Percentiles rank a stretch among this genome's conserved stretches.
Conservation (phyloP, 2,329 filamentous ascomycete species). For the Ambrosiella cleistominuta region DNA sequence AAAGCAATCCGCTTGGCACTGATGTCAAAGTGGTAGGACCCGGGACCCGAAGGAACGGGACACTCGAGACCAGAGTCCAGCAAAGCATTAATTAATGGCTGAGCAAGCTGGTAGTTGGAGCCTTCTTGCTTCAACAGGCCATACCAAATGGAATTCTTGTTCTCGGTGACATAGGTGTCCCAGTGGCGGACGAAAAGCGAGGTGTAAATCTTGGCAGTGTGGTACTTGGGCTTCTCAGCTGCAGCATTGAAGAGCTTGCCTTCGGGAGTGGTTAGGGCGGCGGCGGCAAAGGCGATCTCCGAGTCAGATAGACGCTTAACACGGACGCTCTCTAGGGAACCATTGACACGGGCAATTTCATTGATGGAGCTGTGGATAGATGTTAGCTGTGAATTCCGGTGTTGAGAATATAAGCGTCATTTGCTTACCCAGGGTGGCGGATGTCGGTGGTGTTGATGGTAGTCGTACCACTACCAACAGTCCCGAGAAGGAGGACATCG, state of each 20-base stretch:
- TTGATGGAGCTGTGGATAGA: conserved; percentile 1
- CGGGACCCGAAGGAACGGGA: conserved; percentile 64
- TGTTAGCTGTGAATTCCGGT: background rate
- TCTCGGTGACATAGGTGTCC: conserved; percentile 56
- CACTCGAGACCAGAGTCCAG: conserved; percentile 40
- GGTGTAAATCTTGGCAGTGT: conserved; percentile 54
- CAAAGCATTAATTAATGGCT: conserved; percentile 44
- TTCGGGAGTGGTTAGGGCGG: conserved; percentile 47
- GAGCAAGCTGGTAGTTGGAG: conserved; percentile 25
- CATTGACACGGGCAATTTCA: conserved; percentile 18
- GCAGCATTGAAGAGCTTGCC: conserved; percentile 53
- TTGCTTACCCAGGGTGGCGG: conserved; percentile 8
- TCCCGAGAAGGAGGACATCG: conserved; percentile 39
- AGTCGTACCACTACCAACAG: conserved; percentile 29
- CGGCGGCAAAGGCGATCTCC: conserved; percentile 37
- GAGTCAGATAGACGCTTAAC: conserved; percentile 31
- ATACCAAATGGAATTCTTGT: conserved; percentile 58
- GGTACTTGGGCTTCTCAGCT: conserved; percentile 38
- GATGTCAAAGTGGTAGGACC: conserved; percentile 64
- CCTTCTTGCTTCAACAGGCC: conserved; percentile 34
- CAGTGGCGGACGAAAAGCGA: conserved; percentile 67
- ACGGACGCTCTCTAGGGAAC: conserved; percentile 41
- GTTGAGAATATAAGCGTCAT: background rate
- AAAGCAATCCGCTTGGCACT: conserved; percentile 49
- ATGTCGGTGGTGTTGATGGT: conserved; percentile 25